These are phyloP conservation scores for Jaapia argillacea DNA, from an alignment of 768 basidiomycete species.

Conservation along the genomic window DNA sequence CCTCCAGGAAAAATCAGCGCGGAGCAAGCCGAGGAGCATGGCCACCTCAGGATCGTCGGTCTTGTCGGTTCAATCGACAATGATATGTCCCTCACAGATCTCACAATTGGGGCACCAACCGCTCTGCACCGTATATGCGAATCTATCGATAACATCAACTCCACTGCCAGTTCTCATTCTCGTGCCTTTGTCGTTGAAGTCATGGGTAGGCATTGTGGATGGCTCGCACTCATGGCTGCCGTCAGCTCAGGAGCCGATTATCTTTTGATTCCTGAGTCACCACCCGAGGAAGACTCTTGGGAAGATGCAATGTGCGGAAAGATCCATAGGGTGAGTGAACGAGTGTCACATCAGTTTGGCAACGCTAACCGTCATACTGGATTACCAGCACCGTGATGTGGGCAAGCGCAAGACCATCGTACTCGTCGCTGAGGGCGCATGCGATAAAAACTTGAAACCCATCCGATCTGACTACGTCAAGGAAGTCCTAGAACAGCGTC, in stretches of 20 bases:
- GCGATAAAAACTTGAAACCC: conserved; percentile 81
- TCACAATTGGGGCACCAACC: conserved; percentile 95
- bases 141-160: conserved; percentile 96
- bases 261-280: conserved; percentile 93
- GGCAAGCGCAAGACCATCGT: conserved; percentile 99
- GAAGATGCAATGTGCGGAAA: conserved; percentile 85
- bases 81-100: conserved; percentile 96
- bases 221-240: conserved; percentile 90
- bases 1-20: conserved; percentile 59
- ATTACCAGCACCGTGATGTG: conserved; percentile 66
- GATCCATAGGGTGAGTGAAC: conserved; percentile 56
- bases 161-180: conserved; percentile 92
- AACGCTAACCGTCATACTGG: conserved; percentile 1
- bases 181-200: conserved; percentile 97
- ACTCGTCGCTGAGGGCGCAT: conserved; percentile 95
- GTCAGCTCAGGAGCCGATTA: conserved; percentile 86
- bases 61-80: conserved; percentile 99
- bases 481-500: conserved; percentile 72
- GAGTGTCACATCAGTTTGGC: not conserved
- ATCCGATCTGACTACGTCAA: conserved; percentile 90
- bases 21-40: conserved; percentile 58
- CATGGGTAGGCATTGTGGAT: conserved; percentile 99
- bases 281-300: conserved; percentile 74
- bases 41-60: conserved; percentile 93
- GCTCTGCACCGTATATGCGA: conserved; percentile 96